These are phyloP conservation scores for Chlorella sorokiniana DNA, from an alignment of 139 green algal species.

Conservation along the genomic window DNA sequence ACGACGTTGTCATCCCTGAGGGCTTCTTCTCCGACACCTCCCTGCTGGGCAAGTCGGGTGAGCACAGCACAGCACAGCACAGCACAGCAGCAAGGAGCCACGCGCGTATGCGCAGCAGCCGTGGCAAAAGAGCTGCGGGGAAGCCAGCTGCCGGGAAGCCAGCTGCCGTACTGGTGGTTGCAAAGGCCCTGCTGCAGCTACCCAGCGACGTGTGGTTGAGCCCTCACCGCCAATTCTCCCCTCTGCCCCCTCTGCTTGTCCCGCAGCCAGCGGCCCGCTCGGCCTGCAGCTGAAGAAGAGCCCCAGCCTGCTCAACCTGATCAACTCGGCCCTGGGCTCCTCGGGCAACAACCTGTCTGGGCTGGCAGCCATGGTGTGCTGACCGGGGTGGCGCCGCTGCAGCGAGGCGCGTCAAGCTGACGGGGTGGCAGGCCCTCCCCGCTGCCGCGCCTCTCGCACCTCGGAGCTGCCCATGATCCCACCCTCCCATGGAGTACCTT, in stretches of 20 bases:
- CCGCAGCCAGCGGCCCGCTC: slow-evolving; percentile 34
- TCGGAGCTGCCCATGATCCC: too few relatives aligned
- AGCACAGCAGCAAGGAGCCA: background rate
- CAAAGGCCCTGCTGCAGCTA: background rate
- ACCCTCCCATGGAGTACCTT: too few relatives aligned
- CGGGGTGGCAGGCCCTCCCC: too few relatives aligned
- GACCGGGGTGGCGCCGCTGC: too few relatives aligned
- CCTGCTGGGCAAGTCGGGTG: slow-evolving; percentile 5
- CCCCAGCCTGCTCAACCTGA: slow-evolving; percentile 54
- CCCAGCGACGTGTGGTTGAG: background rate
- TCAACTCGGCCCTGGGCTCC: slow-evolving; percentile 44
- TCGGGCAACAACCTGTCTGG: background rate
- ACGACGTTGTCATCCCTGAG: background rate
- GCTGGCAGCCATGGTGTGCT: background rate
- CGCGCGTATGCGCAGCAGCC: background rate
- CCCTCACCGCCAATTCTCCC: background rate
- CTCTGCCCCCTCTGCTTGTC: background rate
- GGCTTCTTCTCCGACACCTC: slow-evolving; percentile 6
- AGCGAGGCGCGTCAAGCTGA: too few relatives aligned
- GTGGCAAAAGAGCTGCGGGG: too few relatives aligned
- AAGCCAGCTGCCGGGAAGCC: background rate
- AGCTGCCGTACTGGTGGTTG: background rate
- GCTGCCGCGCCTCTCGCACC: too few relatives aligned
- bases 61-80: too few relatives aligned
- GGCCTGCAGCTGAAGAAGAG: slow-evolving; percentile 57